These are phyloP conservation scores for Candida vartiovaarae DNA, from an alignment of 805 yeast species.

Conservation along the genomic window DNA sequence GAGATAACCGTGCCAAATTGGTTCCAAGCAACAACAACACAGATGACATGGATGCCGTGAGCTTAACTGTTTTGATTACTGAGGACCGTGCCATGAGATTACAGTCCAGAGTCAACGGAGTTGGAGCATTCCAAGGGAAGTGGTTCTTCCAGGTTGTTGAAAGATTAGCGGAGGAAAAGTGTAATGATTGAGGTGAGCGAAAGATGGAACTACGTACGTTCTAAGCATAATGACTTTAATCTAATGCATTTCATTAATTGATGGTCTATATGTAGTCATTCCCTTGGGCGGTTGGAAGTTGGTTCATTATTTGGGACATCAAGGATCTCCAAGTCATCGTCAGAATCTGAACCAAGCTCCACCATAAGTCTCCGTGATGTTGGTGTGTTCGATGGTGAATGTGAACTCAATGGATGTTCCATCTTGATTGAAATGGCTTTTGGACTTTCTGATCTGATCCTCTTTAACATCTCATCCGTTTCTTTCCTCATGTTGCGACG, in stretches of 20 bases:
- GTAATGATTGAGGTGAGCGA: not conserved
- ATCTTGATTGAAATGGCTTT: not conserved
- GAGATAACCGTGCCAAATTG: not conserved
- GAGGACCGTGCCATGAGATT: constrained; percentile 70
- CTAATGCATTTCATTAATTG: not conserved
- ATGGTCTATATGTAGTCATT: not conserved
- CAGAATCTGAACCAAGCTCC: not conserved
- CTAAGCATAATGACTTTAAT: not conserved
- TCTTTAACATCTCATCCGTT: constrained; percentile 25
- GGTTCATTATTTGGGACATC: not conserved
- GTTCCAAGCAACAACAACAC: constrained; percentile 3
- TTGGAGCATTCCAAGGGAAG: constrained; percentile 47
- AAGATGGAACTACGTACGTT: not conserved
- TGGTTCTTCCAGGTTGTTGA: constrained; percentile 55
- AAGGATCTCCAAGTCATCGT: not conserved
- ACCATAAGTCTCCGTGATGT: too few relatives aligned
- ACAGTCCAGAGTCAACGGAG: constrained; percentile 52
- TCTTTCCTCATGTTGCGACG: constrained; percentile 24
- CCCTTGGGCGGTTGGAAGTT: not conserved
- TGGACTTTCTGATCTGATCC: constrained; percentile 9
- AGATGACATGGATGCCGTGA: constrained; percentile 7
- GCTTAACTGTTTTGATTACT: constrained; percentile 47
- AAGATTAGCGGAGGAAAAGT: constrained; percentile 35
- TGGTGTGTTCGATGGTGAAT: too few relatives aligned
- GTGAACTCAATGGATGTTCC: not conserved